A percentile compares a stretch with the other conserved stretches of the same genome.
These are phyloP conservation scores for Babesia sp. DNA, from an alignment of 169 alveolate species.

Conservation along the genomic window DNA sequence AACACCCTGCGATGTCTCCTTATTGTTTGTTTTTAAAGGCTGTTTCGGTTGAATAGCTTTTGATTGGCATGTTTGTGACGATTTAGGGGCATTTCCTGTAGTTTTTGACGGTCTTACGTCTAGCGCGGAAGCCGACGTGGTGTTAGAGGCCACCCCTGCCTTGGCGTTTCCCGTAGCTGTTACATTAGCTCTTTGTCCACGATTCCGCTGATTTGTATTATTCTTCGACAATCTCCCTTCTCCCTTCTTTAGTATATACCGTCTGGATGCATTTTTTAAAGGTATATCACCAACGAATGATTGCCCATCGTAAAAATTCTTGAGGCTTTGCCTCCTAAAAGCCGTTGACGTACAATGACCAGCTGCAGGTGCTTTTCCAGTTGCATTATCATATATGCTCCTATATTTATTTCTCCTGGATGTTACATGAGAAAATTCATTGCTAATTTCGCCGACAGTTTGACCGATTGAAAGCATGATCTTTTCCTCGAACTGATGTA, in stretches of 20 bases:
- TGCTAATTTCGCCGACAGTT: neutral
- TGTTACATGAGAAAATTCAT: neutral
- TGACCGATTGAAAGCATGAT: neutral
- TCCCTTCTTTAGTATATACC: slow-evolving; percentile 9
- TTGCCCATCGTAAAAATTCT: slow-evolving; percentile 46
- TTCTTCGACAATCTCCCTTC: neutral
- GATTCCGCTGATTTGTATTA: too few relatives aligned
- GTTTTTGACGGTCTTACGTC: too few relatives aligned
- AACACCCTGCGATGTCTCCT: too few relatives aligned
- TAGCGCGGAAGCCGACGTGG: too few relatives aligned
- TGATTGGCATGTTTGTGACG: too few relatives aligned
- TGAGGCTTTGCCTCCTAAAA: slow-evolving; percentile 24
- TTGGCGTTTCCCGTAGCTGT: too few relatives aligned
- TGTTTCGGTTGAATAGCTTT: too few relatives aligned
- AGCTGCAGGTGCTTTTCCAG: neutral
- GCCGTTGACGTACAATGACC: too few relatives aligned
- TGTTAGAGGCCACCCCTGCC: too few relatives aligned
- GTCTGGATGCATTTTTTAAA: slow-evolving; percentile 42
- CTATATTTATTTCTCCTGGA: neutral
- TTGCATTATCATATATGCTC: slow-evolving; percentile 44
- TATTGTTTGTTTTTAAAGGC: too few relatives aligned
- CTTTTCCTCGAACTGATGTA: slow-evolving; percentile 12
- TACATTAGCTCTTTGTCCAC: too few relatives aligned
- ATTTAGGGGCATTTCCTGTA: too few relatives aligned
- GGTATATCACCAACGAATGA: slow-evolving; percentile 39